phyloP scores from a whole-genome alignment of 441 rosid species.

The Syzygium malaccense region DNA sequence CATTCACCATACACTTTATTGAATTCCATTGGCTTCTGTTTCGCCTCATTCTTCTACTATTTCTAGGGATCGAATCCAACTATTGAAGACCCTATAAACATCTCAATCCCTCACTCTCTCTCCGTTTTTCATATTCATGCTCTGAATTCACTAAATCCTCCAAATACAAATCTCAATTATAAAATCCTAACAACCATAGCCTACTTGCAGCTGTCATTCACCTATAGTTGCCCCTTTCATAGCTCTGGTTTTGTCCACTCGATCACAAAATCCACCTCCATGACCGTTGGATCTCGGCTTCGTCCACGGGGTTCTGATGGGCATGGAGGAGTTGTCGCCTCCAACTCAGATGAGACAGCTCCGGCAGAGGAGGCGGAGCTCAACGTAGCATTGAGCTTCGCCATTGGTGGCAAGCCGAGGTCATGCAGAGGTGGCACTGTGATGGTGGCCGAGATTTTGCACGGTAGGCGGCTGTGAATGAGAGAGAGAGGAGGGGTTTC shows the following conservation, averaged over 20 bases:
- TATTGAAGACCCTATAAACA: neutral
- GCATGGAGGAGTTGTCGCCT: neutral
- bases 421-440: neutral
- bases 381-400: neutral
- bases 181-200: neutral
- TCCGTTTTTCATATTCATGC: neutral
- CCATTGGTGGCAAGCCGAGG: neutral
- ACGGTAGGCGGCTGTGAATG: neutral
- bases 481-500: neutral
- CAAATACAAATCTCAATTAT: neutral
- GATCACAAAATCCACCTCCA: no score
- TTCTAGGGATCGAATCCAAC: neutral
- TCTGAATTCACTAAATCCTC: neutral
- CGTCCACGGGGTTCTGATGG: neutral
- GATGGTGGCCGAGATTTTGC: neutral
- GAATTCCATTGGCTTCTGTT: neutral
- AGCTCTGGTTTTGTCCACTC: no score
- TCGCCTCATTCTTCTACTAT: neutral
- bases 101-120: neutral
- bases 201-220: neutral
- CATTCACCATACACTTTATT: neutral
- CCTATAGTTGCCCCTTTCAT: neutral
- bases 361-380: neutral
- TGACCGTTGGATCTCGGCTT: no score
- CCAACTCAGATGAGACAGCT: neutral